A percentile compares a stretch with the other conserved stretches of the same genome.
Conservation (phyloP, 2,329 filamentous ascomycete species). For the Fusarium sp. region DNA sequence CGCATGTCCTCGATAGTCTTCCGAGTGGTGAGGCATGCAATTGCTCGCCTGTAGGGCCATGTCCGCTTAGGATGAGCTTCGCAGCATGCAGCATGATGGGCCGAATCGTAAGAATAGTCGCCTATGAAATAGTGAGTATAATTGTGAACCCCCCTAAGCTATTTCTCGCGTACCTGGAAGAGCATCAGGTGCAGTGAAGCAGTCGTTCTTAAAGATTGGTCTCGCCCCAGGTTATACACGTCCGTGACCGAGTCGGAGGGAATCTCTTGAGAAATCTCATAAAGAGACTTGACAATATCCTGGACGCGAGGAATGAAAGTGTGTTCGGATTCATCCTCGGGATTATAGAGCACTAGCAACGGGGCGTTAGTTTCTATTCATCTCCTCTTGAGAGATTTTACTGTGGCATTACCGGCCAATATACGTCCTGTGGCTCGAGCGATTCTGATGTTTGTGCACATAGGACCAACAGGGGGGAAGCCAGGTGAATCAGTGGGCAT, state of each 20-base stretch:
- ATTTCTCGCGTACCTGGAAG: constrained; percentile 40
- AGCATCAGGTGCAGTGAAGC: constrained; percentile 48
- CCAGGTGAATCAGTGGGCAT: constrained; percentile 43
- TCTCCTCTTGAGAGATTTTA: accelerated
- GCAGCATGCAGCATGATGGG: constrained; percentile 45
- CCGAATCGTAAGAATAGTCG: constrained; percentile 45
- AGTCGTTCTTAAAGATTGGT: constrained; percentile 45
- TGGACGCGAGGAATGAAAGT: constrained; percentile 47
- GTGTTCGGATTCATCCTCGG: constrained; percentile 43
- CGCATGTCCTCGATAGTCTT: constrained; percentile 43
- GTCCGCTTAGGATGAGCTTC: constrained; percentile 41
- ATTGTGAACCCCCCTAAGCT: accelerated
- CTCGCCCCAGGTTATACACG: constrained; percentile 35
- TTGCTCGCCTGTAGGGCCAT: constrained; percentile 35
- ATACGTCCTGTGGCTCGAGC: constrained; percentile 41
- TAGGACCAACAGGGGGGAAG: constrained; percentile 42
- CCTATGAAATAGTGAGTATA: constrained; percentile 28
- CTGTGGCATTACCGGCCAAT: constrained; percentile 30
- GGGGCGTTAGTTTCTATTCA: neutral
- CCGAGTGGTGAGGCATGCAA: constrained; percentile 42
- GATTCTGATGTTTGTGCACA: constrained; percentile 45
- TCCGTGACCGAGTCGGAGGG: constrained; percentile 40
- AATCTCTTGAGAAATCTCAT: constrained; percentile 42
- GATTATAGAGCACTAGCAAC: constrained; percentile 43
- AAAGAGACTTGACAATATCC: constrained; percentile 44